These are phyloP conservation scores for Baorangia bicolor DNA, from an alignment of 768 basidiomycete genomes.

Conservation along the genomic window DNA sequence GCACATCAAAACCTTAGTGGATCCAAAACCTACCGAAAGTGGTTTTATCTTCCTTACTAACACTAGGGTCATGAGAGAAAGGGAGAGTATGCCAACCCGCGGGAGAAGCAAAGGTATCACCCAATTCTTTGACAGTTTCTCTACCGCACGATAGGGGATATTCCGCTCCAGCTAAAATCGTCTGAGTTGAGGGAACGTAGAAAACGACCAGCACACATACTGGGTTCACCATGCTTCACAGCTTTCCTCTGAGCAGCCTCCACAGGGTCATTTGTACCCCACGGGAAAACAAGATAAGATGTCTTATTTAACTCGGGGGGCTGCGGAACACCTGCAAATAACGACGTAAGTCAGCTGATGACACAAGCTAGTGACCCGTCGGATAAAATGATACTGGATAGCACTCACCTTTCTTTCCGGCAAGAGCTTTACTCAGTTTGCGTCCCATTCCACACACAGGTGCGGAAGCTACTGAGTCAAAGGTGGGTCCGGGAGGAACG, in stretches of 20 bases:
- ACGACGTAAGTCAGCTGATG: not conserved
- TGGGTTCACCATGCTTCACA: conserved; percentile 5
- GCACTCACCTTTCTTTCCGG: conserved; percentile 15
- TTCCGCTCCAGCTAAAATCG: not conserved
- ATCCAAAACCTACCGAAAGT: conserved; percentile 11
- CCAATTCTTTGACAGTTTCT: conserved; percentile 56
- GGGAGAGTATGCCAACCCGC: conserved; percentile 92
- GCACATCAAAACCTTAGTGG: too few relatives aligned
- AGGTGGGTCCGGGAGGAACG: conserved; percentile 19
- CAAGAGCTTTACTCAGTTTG: conserved; percentile 14
- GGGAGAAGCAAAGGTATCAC: conserved; percentile 79
- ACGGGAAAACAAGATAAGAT: conserved; percentile 69
- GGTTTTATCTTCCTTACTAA: conserved; percentile 9
- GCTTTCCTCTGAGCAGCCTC: conserved; percentile 40
- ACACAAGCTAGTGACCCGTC: not conserved
- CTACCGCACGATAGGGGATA: conserved; percentile 27
- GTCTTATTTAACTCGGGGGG: conserved; percentile 34
- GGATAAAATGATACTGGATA: not conserved
- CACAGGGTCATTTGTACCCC: conserved; percentile 84
- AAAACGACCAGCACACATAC: conserved; percentile 5
- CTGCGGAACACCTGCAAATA: conserved; percentile 1
- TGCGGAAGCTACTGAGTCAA: conserved; percentile 14
- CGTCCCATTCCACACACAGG: not conserved
- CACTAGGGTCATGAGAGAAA: conserved; percentile 59
- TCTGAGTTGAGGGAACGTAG: not conserved